Conservation (phyloP, 2,329 filamentous ascomycete species). For the Colletotrichum sp. region DNA sequence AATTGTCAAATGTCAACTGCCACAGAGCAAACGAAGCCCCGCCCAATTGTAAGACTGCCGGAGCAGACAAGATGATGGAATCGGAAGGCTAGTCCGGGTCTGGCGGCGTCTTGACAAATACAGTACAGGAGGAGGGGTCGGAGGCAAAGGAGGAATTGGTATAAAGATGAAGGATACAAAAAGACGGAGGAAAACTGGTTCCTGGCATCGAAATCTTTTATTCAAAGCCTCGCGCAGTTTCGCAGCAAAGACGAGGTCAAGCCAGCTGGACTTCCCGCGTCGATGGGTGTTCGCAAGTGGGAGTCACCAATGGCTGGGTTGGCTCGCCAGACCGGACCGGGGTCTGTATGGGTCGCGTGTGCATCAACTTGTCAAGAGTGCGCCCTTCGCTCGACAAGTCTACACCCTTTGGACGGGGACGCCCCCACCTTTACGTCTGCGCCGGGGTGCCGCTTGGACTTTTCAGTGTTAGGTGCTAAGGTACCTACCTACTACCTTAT, state of each 20-base stretch:
- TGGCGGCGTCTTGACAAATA: neutral
- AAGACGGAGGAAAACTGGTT: neutral
- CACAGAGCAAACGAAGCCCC: conserved; percentile 11
- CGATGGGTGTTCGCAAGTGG: conserved; percentile 7
- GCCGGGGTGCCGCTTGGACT: neutral
- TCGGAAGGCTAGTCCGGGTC: neutral
- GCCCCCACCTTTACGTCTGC: conserved; percentile 1
- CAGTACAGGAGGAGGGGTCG: neutral
- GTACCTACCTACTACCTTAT: no score
- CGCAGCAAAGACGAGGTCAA: neutral
- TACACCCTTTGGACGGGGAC: conserved; percentile 16
- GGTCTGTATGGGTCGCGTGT: conserved; percentile 18
- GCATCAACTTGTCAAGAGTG: conserved; percentile 20
- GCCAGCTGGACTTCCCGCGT: conserved; percentile 6
- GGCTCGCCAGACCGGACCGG: conserved; percentile 15
- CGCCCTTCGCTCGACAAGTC: conserved; percentile 19
- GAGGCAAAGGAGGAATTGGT: conserved; percentile 19
- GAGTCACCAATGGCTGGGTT: conserved; percentile 17
- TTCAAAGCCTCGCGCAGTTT: neutral
- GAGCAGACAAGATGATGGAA: neutral
- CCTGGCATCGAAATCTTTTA: conserved; percentile 16
- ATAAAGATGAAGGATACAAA: conserved; percentile 11
- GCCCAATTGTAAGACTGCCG: conserved; percentile 1
- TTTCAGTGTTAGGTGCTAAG: no score
- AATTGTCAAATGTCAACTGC: neutral